Conservation (phyloP, 768 basidiomycete genomes). For the Collybiopsis confluens region DNA sequence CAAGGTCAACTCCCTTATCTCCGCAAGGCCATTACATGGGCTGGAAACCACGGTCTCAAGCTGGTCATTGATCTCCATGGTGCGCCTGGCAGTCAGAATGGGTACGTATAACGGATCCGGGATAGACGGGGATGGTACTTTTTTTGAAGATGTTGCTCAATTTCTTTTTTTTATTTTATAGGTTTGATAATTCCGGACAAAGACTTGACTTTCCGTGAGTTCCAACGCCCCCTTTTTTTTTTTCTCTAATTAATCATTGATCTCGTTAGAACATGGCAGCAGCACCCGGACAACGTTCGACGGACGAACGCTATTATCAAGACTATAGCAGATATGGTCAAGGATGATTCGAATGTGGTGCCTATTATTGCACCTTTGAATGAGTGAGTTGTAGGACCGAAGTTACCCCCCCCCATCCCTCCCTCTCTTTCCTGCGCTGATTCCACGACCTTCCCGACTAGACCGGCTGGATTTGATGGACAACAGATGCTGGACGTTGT, state of each 20-base stretch:
- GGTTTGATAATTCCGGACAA: slow-evolving; percentile 82
- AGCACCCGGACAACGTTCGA: slow-evolving; percentile 56
- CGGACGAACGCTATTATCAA: slow-evolving; percentile 67
- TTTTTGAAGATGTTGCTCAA: too few relatives aligned
- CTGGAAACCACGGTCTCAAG: slow-evolving; percentile 65
- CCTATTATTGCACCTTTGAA: slow-evolving; percentile 73
- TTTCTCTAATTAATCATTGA: too few relatives aligned
- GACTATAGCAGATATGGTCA: slow-evolving; percentile 55
- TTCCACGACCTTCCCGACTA: not conserved
- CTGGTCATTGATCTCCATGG: slow-evolving; percentile 78
- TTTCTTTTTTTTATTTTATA: too few relatives aligned
- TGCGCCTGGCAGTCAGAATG: slow-evolving; percentile 84
- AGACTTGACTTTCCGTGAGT: slow-evolving; percentile 50
- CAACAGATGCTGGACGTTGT: slow-evolving; percentile 32
- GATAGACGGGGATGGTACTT: too few relatives aligned
- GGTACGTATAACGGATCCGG: slow-evolving; percentile 50
- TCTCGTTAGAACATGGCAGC: slow-evolving; percentile 72
- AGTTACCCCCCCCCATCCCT: too few relatives aligned
- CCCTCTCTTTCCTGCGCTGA: not conserved
- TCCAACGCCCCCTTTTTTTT: too few relatives aligned
- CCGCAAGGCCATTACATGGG: slow-evolving; percentile 65
- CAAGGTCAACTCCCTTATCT: slow-evolving; percentile 74
- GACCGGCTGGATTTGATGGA: slow-evolving; percentile 48
- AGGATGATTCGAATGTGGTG: slow-evolving; percentile 57
- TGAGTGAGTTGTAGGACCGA: too few relatives aligned